Base-by-base conservation (phyloP, 208 protist species). In the Trichomonas gallinae region DNA sequence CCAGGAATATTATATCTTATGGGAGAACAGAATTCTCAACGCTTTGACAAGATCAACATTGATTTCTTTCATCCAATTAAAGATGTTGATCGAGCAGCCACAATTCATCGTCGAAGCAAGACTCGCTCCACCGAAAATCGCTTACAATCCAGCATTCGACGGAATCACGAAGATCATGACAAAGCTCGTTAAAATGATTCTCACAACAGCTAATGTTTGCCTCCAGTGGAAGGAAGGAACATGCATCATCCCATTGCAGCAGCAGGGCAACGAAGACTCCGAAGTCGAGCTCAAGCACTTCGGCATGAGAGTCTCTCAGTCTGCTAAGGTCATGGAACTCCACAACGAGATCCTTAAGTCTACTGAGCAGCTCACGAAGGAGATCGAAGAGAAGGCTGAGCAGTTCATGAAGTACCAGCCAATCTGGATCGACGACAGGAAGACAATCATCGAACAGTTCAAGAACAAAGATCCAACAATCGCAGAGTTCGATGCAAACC, bases 71-170 rank as follows among this genome's bases (percentile, higher is more conserved):
- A 34, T 93, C 13, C 87, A 93, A 93, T 38, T 93, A 6, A 23
- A 93, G 45, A 34, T 93, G 17, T 17, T 93, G 0, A 93, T 93
- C 10, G 87, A 93, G 45, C 13, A 23, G 13, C 87, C 87, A n/a
- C n/a, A 93, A 8, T 93, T 93, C 31, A 42, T 34, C n/a, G 44
- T 93, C 46, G 87, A 63, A 10, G 26, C 83, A 89, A 2, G 48
- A 44, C 26, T 96, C 45, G 48, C 46, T 82, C 96, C 96, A 96
- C 96, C 96, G 34, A 93, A 97, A 9, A 96, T 97, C 40, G 46
- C 96, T n/a, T 97, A 96, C 34, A 26, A 48, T 87, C 96, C 96
- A 96, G 15, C 88, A 49, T 89, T 97, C 96, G 85, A 87, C 21
- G 36, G 31, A 2, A 97, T 97, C 26, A 48, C 96, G 21, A 97